Conservation (phyloP, 257 asterid genomes). For the Rhazya stricta region DNA sequence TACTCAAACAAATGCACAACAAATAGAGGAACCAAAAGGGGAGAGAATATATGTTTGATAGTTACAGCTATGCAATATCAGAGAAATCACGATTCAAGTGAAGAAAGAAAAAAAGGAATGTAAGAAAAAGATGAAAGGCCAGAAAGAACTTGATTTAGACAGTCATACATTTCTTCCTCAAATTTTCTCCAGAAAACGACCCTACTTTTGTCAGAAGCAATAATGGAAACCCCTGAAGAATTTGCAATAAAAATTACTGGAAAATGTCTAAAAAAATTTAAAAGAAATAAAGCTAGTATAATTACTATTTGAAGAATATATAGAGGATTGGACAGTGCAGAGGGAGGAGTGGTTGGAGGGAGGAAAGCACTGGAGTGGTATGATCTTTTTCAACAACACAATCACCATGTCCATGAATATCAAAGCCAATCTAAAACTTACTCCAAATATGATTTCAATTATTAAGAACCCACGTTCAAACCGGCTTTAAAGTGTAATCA, state of each 20-base stretch:
- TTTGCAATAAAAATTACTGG: conserved; percentile 9
- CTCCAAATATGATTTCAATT: conserved; percentile 36
- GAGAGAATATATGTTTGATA: conserved; percentile 35
- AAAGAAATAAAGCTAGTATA: conserved; percentile 1
- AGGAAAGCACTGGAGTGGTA: conserved; percentile 20
- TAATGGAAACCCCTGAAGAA: background rate
- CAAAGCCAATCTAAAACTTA: conserved; percentile 39
- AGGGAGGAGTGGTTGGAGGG: conserved; percentile 10
- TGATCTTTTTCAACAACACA: conserved; percentile 42
- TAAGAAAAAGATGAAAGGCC: conserved; percentile 16
- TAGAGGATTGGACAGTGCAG: conserved; percentile 6
- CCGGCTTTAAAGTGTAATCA: background rate
- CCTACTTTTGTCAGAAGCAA: conserved; percentile 25
- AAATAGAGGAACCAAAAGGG: conserved; percentile 11
- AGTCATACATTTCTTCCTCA: conserved; percentile 21
- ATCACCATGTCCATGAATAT: conserved; percentile 67
- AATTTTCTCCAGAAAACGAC: conserved; percentile 25
- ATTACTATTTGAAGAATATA: conserved; percentile 9
- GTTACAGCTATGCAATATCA: conserved; percentile 46
- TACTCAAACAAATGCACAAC: conserved; percentile 15
- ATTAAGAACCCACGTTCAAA: conserved; percentile 51
- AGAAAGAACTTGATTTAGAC: conserved; percentile 32
- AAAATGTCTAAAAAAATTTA: background rate
- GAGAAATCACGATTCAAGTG: conserved; percentile 39
- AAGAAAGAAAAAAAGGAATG: conserved; percentile 28